These are phyloP conservation scores for Xylaria sp. DNA, from an alignment of 2,329 filamentous ascomycete genomes.

Conservation along the genomic window DNA sequence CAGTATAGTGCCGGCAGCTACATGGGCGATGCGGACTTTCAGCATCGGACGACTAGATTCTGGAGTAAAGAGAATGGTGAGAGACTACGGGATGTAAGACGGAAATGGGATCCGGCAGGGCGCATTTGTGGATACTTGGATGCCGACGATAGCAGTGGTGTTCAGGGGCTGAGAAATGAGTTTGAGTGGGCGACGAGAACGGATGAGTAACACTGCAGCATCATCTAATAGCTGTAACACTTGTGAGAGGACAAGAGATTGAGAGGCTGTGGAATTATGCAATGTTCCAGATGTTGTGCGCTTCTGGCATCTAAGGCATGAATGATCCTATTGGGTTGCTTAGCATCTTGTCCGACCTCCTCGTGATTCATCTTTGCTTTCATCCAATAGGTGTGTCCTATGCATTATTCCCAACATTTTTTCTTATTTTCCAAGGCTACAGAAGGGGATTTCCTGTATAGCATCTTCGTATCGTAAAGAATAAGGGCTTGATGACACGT, in stretches of 20 bases:
- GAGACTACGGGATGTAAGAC: constrained; percentile 56
- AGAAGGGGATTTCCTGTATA: no score
- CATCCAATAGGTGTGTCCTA: not conserved
- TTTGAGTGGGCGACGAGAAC: constrained; percentile 49
- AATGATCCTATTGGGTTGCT: not conserved
- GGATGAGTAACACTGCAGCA: constrained; percentile 3
- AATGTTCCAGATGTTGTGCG: constrained; percentile 9
- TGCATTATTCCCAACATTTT: not conserved
- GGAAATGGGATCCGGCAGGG: constrained; percentile 57
- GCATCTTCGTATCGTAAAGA: not conserved
- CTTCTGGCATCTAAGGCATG: not conserved
- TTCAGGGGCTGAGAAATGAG: constrained; percentile 55
- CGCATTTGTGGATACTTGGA: constrained; percentile 58
- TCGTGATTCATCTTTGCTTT: not conserved
- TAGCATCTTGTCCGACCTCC: not conserved
- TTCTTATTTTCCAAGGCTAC: not conserved
- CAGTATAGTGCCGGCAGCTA: constrained; percentile 60
- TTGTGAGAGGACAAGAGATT: not conserved
- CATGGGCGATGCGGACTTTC: constrained; percentile 65
- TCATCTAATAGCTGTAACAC: not conserved
- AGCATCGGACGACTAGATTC: constrained; percentile 57
- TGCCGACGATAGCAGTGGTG: constrained; percentile 54
- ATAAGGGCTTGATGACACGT: constrained; percentile 19
- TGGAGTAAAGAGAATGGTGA: constrained; percentile 57
- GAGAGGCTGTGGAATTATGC: not conserved